phyloP scores from a whole-genome alignment of 2,329 filamentous ascomycete species.

The Xylaria sp. region DNA sequence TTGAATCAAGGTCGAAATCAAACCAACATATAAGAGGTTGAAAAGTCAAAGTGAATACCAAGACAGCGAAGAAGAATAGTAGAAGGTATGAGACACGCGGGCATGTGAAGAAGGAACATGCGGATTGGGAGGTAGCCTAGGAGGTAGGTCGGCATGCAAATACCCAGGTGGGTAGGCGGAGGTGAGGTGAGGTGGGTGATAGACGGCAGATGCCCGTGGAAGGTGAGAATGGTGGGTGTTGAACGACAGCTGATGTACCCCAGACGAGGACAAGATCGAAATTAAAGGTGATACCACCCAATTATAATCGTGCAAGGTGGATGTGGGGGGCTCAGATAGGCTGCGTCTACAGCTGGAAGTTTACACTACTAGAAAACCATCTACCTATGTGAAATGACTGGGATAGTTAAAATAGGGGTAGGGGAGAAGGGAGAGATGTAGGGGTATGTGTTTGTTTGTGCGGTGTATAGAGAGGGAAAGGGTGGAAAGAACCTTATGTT shows the following conservation, averaged over 20 bases:
- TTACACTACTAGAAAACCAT: conserved; percentile 8
- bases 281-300: conserved; percentile 25
- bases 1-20: conserved; percentile 19
- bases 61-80: conserved; percentile 7
- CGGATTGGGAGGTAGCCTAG: not conserved
- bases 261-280: conserved; percentile 33
- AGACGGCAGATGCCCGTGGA: conserved; percentile 6
- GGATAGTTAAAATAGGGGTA: not conserved
- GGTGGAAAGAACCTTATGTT: conserved; percentile 17
- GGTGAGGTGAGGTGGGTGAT: conserved; percentile 10
- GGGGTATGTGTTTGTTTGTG: not conserved
- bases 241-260: conserved; percentile 16
- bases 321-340: conserved; percentile 11
- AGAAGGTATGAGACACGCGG: conserved; percentile 9
- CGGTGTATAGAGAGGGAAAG: not conserved
- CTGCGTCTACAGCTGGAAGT: conserved; percentile 26
- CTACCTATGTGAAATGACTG: not conserved
- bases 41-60: conserved; percentile 3
- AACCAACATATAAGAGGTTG: conserved; percentile 8
- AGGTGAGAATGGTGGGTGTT: conserved; percentile 8
- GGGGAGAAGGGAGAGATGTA: not conserved
- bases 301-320: conserved; percentile 13
- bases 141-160: not conserved
- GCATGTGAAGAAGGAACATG: not conserved
- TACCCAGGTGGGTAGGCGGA: not conserved